A percentile compares a stretch with the other conserved stretches of the same genome.
These are phyloP conservation scores for Acacia concinna DNA, from an alignment of 331 rosid genomes.

Conservation along the genomic window DNA sequence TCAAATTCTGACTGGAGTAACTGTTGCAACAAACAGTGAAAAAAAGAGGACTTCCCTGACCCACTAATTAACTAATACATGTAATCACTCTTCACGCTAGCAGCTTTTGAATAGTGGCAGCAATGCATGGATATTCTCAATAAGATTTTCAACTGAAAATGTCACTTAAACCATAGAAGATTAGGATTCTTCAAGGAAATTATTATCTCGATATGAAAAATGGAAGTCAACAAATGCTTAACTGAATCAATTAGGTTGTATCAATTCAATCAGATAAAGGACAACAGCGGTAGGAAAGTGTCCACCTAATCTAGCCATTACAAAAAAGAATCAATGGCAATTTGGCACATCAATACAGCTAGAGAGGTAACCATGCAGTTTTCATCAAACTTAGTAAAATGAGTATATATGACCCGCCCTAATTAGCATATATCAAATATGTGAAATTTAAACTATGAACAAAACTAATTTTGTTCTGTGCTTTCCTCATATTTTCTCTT, in stretches of 20 bases:
- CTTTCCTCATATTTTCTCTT: background rate
- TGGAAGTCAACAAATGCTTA: background rate
- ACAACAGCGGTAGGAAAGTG: background rate
- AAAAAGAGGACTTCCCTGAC: background rate
- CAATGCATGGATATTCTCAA: background rate
- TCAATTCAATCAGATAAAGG: background rate
- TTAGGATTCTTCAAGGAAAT: background rate
- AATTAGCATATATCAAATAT: background rate
- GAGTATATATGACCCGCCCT: background rate
- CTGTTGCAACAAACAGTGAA: background rate
- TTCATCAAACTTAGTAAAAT: background rate
- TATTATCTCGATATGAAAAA: background rate
- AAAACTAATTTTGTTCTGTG: background rate
- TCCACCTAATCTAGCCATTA: background rate
- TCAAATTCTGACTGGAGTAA: slow-evolving; percentile 11
- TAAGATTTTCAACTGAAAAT: background rate
- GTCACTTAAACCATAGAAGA: background rate
- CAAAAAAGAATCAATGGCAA: background rate
- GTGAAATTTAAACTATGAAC: background rate
- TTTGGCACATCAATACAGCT: background rate
- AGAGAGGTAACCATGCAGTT: background rate
- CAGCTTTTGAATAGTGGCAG: background rate
- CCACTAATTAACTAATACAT: background rate
- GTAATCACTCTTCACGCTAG: background rate
- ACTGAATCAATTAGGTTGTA: background rate